Base-by-base conservation (phyloP, 2,329 filamentous ascomycete species). In the Sporothrix inflata region DNA sequence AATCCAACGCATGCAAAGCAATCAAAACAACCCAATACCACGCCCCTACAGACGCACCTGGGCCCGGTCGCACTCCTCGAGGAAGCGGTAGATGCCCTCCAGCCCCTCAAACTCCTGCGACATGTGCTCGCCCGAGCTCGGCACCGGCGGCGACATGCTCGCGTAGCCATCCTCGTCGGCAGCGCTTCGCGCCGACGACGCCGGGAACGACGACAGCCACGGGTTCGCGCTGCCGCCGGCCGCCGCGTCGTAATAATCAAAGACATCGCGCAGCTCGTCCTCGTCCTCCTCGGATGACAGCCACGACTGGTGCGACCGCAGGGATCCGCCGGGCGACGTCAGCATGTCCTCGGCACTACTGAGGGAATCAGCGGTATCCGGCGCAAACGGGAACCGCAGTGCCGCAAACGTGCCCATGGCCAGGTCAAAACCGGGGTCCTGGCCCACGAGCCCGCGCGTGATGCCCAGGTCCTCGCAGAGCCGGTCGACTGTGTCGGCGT, bases 381-480 rank as follows among this genome's bases (percentile, higher is more conserved):
- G 92, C 0, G 94, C 94, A 77, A 94, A 97, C 0, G 95, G 95
- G 77, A 97, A 98, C 57, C 90, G 87, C 24, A 98, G 85, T 5
- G 94, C 93, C 75, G 96, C 87, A 1, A 92, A 86, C 0, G 90
- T 89, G 9, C 92, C 94, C 34, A 86, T 85, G 71, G 87, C 88
- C 7, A 81, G 78, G 71, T 93, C 88, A 76, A 97, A 97, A 21
- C 91, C 90, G 42, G 81, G 74, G 75, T 98, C 96, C 82, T 98
- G 91, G 14, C 87, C 84, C 4, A 98, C 88, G 4, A 92, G 83
- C 1, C 96, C 96, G 70, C 94, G 87, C 74, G 91, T 89, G 8
- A 99, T 86, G n/a, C 92, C 92, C 12, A 97, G 86, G 79, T 99
- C 96, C 63, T 93, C 89, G 79, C 94, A 98, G 0, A 99, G 86